Conservation (phyloP, 805 yeast species). For the Yueomyces sp. region DNA sequence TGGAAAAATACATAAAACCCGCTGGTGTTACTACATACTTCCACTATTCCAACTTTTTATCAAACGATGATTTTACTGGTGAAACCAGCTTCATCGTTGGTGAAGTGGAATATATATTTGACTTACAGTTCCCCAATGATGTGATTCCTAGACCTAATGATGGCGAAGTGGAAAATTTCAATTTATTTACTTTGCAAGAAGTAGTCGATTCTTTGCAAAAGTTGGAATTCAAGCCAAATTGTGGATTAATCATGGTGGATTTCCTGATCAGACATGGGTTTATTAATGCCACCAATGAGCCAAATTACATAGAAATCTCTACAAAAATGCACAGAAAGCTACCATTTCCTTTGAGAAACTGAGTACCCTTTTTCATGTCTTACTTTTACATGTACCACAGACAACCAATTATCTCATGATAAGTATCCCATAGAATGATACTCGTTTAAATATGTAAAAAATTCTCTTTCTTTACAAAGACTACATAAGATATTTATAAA, state of each 20-base stretch:
- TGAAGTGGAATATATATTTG: conserved; percentile 75
- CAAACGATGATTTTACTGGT: conserved; percentile 16
- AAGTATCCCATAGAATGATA: not conserved
- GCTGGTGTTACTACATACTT: conserved; percentile 64
- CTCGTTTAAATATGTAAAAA: not conserved
- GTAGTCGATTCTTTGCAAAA: conserved; percentile 34
- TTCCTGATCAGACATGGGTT: conserved; percentile 79
- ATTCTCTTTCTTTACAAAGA: not conserved
- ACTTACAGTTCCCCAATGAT: conserved; percentile 40
- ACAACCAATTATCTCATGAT: not conserved
- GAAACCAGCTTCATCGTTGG: conserved; percentile 67
- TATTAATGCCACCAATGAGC: conserved; percentile 52
- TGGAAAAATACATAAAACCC: conserved; percentile 30
- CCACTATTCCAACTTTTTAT: conserved; percentile 24
- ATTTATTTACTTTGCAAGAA: conserved; percentile 46
- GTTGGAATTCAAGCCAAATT: conserved; percentile 79
- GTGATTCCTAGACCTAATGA: conserved; percentile 49
- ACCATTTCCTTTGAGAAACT: conserved; percentile 43
- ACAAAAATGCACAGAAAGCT: conserved; percentile 51
- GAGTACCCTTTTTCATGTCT: not conserved
- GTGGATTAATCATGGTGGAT: conserved; percentile 68
- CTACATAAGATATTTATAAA: too few species aligned
- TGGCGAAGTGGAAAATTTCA: conserved; percentile 65
- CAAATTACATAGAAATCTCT: conserved; percentile 47
- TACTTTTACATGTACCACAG: not conserved